These are phyloP conservation scores for Penicillium brasilianum DNA, from an alignment of 2,329 filamentous ascomycete species.

Conservation along the genomic window DNA sequence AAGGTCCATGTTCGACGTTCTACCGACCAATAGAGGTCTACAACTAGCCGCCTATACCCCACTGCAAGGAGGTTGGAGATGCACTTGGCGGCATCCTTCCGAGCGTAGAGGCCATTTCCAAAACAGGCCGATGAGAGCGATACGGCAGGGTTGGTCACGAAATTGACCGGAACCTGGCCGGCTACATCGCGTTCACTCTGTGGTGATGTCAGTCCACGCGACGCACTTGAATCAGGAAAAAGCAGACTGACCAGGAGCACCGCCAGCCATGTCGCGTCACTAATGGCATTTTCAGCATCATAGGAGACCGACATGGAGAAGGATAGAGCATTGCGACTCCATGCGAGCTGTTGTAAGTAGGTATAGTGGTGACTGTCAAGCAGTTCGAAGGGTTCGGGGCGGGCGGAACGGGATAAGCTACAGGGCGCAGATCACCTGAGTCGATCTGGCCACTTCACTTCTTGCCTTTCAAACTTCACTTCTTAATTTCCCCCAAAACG, in stretches of 20 bases:
- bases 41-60: conserved; percentile 62
- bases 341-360: background rate
- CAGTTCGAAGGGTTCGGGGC: background rate
- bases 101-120: conserved; percentile 57
- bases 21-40: conserved; percentile 69
- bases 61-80: conserved; percentile 66
- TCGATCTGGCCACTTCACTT: conserved; percentile 36
- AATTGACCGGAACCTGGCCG: conserved; percentile 66
- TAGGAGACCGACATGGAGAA: conserved; percentile 51
- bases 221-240: background rate
- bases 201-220: conserved; percentile 17
- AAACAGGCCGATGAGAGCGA: conserved; percentile 66
- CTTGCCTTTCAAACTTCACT: conserved; percentile 8
- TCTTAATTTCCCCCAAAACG: background rate
- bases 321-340: conserved; percentile 14
- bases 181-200: conserved; percentile 68
- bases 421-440: conserved; percentile 34
- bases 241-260: conserved; percentile 44
- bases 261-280: conserved; percentile 46
- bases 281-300: conserved; percentile 44
- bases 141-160: conserved; percentile 62
- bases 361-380: background rate
- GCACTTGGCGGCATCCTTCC: conserved; percentile 58
- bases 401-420: conserved; percentile 16
- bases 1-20: conserved; percentile 61